Base-by-base conservation (phyloP, 73 alveolate genomes). In the Strombidium stylifer region DNA sequence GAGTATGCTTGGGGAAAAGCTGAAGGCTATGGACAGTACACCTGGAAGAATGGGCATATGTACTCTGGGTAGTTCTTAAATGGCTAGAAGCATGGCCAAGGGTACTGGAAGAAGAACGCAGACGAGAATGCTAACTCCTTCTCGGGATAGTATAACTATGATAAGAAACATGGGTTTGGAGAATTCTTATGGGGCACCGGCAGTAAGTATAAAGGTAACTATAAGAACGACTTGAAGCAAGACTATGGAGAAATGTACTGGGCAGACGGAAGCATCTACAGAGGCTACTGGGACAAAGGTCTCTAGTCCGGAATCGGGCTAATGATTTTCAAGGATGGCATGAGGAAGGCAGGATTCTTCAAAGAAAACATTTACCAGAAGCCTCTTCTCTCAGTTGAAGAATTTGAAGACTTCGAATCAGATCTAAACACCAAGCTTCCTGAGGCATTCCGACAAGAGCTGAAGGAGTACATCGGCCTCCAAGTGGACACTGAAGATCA, bases 161-260 rank as follows among this genome's bases (percentile, higher is more conserved):
- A 60, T 25, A 60, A n/a, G 74, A 60, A 60, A 60, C 20, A 60
- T 41, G 74, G 74, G 5, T 60, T 23, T 60, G 74, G 74, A 2
- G 60, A 41, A 30, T 60, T 41, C 48, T 60, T 41, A 6, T 60
- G 58, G 61, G 16, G 18, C 1, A 60, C 61, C 42, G 74, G 74
- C 2, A 60, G 48, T 48, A 5, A 26, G 14, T 79, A 60, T 59
- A 45, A 44, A 24, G 90, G 90, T 27, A 37, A 59, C 20, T 79
- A 54, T 73, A 24, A 7, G 26, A 41, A 79, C 53, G 90, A 74
- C 27, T 37, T 40, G 32, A 56, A 58, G 47, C 46, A 76, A 14
- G 89, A 85, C 48, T 57, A 69, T 28, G 89, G 89, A 1, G 78
- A 67, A 39, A 52, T 76, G 69, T 23, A 20, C 23, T 55, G 66